Evolutionary conservation across 73 alveolate genomes (phyloP).

Genomic region (Paramecium caudatum): DNA sequence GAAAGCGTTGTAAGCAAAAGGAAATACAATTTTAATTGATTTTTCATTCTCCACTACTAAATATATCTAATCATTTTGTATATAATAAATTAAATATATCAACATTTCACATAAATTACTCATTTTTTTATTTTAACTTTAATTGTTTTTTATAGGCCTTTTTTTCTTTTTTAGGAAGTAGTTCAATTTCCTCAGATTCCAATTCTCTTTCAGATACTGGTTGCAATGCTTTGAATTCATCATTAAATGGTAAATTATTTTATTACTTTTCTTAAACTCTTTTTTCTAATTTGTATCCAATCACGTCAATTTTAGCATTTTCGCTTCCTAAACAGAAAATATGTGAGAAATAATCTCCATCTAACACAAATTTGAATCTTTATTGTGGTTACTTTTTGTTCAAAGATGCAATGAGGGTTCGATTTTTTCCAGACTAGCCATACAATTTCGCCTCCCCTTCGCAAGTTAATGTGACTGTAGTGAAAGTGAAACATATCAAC

Average conservation of each 20-base stretch:
- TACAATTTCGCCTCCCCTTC: background rate
- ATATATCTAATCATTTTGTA: background rate
- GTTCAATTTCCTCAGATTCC: background rate
- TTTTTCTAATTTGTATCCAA: slow-evolving; percentile 20
- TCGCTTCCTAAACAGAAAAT: background rate
- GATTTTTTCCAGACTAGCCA: background rate
- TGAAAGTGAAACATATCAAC: background rate
- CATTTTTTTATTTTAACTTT: background rate
- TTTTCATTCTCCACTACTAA: background rate
- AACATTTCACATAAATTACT: slow-evolving; percentile 13
- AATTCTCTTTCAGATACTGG: background rate
- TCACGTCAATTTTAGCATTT: background rate
- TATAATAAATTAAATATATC: background rate
- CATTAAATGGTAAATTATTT: background rate
- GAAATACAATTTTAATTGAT: background rate
- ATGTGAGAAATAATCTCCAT: background rate
- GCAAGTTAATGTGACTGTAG: background rate
- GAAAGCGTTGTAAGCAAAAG: background rate
- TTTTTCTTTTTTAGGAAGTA: slow-evolving; percentile 16
- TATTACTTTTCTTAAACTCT: background rate
- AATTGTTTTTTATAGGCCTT: background rate
- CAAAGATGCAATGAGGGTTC: background rate
- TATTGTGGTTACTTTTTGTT: background rate
- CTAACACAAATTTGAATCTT: background rate
- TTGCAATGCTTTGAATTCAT: background rate